Evolutionary conservation across 2,329 filamentous ascomycete species (phyloP), one percentile per base, ranked within the genome.

Genomic region (Penicillium polonicum): DNA sequence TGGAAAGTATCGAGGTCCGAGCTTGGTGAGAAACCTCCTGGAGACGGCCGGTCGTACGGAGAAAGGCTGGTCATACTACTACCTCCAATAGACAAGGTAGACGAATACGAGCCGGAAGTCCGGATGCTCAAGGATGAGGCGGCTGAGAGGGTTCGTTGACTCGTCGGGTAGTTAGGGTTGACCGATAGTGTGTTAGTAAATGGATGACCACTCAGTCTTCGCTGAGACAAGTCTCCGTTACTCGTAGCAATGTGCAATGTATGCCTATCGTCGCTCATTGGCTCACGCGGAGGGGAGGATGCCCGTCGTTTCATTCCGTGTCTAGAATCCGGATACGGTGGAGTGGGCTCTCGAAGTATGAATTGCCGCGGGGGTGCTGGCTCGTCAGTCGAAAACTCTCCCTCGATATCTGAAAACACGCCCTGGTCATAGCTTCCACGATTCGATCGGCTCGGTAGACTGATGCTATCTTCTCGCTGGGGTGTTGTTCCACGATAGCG

Each of bases 61-160:
- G 81, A 82, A 62, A 86, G 82, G 69, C 85, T 88, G 35, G 86
- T 88, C 68, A 86, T 81, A 69, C 85, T 89, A 74, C 85, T 88
- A 44, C 82, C 82, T 60, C 74, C 74, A 63, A 83, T 77, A 19
- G 86, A 88, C 21, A 87, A 73, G 8, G 83, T 85, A 8, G 86
- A 88, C 13, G 84, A 82, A 66, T 87, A 83, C 1, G 86, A 89
- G 29, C 82, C 82, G 45, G 69, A 71, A 3, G 82, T 85, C 61
- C 84, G 82, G 59, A 83, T 80, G 48, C 82, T 83, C 29, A 81
- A 76, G 6, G 85, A 88, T n/a, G 85, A 85, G 9, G 80, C 79
- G n/a, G 87, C 87, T 6, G 87, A 89, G 25, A 88, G 71, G 23
- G 86, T 88, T 46, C 84, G 83, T 65, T 85, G 82, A 57, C 79